Evolutionary conservation across 2,329 filamentous ascomycete species (phyloP).

Genomic region (Akanthomyces uredinophilus): DNA sequence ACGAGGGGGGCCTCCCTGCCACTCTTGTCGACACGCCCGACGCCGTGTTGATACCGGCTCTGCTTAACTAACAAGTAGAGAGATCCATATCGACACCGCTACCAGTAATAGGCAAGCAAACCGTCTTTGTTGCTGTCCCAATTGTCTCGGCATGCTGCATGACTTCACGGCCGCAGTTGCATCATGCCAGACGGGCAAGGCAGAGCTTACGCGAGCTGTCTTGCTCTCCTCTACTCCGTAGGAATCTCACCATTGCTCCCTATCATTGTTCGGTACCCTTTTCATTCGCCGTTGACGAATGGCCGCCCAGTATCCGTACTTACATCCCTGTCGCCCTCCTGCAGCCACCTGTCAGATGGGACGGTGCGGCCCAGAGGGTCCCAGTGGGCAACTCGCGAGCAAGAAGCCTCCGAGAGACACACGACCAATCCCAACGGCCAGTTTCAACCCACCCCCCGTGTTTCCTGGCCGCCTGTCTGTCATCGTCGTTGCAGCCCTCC

Average conservation of each 20-base stretch:
- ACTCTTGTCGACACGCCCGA: background rate
- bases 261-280: background rate
- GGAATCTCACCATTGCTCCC: background rate
- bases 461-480: background rate
- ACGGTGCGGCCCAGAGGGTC: background rate
- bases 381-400: background rate
- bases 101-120: background rate
- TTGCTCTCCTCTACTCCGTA: background rate
- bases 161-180: background rate
- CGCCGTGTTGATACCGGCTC: too few species aligned
- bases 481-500: too few species aligned
- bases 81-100: background rate
- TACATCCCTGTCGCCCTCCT: background rate
- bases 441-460: background rate
- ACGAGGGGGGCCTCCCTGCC: conserved; percentile 1
- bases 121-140: background rate
- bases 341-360: conserved; percentile 12
- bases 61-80: too few species aligned
- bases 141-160: background rate
- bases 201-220: background rate
- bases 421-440: background rate
- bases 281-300: background rate
- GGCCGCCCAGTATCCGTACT: too few species aligned
- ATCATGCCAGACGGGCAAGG: background rate
- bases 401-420: background rate